Base-by-base conservation (phyloP, 495 filamentous ascomycete species). In the Penicillium simplicissimum region DNA sequence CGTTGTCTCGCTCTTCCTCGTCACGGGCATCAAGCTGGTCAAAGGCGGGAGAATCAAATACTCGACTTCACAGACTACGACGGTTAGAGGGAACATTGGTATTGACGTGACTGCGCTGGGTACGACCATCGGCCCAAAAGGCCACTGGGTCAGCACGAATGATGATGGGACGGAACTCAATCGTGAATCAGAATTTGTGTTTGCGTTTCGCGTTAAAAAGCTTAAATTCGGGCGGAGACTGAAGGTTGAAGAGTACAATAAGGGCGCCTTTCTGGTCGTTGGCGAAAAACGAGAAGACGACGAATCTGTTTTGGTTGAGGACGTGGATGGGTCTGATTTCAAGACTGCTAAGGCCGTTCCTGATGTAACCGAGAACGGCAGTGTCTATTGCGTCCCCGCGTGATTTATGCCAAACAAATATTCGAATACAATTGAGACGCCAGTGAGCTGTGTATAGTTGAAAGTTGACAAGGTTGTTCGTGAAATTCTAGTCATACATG, bases 11-110 rank as follows among this genome's bases (percentile, higher is more conserved):
- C 69, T 72, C 56, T 72, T 59, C 60, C 28, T 72, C 52, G 57
- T 72, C 60, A 72, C 69, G 45, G 69, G 69, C 53, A 68, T 72
- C 61, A 72, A 72, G 57, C 64, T 72, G 56, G 69, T 70, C 59
- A 70, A 70, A 34, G 69, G 69, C 58, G 67, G 67, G 28, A 72
- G 43, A 11, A 70, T 72, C 59, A 68, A 70, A 45, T 72, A 70
- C 67, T 70, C 65, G 23, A 65, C 61, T 60, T 65, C 64, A 28
- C 34, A 52, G 35, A 70, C 52, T 31, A 65, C 51, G 56, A 58
- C 40, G 21, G 67, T 61, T 37, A 61, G 17, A n/a, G 64, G 61
- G n/a, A 65, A 66, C 54, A 14, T 72, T 40, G 69, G 69, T 49
- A 58, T 69, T 49, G 60, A 67, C 54, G 54, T 64, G 52, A 53